These are phyloP conservation scores for Phytophthora idaei DNA, from an alignment of 352 stramenopile genomes.

Conservation along the genomic window DNA sequence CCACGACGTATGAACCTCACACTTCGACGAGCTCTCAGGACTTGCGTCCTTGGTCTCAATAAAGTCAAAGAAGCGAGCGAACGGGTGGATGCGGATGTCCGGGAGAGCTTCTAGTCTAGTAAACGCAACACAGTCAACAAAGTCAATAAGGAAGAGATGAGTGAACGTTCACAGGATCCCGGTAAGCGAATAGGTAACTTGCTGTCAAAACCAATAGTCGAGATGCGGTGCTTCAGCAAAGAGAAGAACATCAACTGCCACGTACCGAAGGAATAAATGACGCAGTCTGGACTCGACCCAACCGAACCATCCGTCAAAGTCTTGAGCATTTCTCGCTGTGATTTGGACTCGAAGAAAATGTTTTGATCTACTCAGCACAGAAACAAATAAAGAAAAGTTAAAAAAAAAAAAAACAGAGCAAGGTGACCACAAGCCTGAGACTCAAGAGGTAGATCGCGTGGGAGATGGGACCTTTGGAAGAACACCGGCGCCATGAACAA, in stretches of 20 bases:
- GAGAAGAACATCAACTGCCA: neutral
- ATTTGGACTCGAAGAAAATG: constrained; percentile 87
- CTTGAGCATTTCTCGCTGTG: constrained; percentile 50
- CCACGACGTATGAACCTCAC: constrained; percentile 59
- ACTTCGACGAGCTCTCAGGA: constrained; percentile 18
- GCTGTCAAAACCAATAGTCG: neutral
- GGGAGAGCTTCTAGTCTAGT: constrained; percentile 65
- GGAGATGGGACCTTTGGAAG: constrained; percentile 67
- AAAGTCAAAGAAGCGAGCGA: constrained; percentile 86
- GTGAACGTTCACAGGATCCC: neutral
- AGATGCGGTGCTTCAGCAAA: neutral
- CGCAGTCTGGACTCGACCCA: constrained; percentile 89
- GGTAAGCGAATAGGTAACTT: no score
- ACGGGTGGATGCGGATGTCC: constrained; percentile 68
- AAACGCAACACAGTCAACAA: neutral
- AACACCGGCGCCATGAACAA: constrained; percentile 77
- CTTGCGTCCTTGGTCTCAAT: constrained; percentile 24
- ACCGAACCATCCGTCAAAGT: constrained; percentile 82
- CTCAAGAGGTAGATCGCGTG: neutral
- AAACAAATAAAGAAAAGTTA: constrained; percentile 7
- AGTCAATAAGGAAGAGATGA: neutral
- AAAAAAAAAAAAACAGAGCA: constrained; percentile 19
- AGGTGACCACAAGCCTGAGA: neutral
- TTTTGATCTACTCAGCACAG: constrained; percentile 50
- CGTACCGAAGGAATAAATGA: constrained; percentile 78